Conservation (phyloP, 2,329 filamentous ascomycete species). For the Talaromyces amestolkiae region DNA sequence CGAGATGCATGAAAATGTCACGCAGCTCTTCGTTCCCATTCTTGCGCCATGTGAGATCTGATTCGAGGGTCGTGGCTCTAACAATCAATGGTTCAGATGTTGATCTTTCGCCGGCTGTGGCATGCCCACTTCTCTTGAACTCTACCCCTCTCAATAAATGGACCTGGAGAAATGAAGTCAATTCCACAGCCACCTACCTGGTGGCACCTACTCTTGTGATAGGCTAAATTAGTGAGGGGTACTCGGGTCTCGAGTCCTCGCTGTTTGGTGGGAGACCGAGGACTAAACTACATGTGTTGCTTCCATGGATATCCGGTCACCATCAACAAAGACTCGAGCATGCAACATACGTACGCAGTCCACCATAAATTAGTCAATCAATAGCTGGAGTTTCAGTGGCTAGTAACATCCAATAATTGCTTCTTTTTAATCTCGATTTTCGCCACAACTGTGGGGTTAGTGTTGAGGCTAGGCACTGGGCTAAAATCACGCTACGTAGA, state of each 20-base stretch:
- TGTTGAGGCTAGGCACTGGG: neutral
- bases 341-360: neutral
- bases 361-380: neutral
- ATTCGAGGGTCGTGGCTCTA: neutral
- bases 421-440: conserved; percentile 12
- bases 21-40: neutral
- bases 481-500: neutral
- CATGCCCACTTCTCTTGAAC: neutral
- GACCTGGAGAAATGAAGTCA: neutral
- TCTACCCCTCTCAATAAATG: neutral
- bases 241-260: neutral
- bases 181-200: no score
- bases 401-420: neutral
- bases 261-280: neutral
- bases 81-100: neutral
- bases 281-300: neutral
- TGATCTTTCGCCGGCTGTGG: neutral
- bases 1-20: neutral
- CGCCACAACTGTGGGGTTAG: conserved; percentile 12
- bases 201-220: neutral
- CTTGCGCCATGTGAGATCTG: conserved; percentile 3
- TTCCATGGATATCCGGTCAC: neutral
- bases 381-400: neutral
- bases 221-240: conserved; percentile 1
- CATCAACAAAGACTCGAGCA: neutral